phyloP scores from a whole-genome alignment of 352 stramenopile genomes.

The Lagenidium sp. region DNA sequence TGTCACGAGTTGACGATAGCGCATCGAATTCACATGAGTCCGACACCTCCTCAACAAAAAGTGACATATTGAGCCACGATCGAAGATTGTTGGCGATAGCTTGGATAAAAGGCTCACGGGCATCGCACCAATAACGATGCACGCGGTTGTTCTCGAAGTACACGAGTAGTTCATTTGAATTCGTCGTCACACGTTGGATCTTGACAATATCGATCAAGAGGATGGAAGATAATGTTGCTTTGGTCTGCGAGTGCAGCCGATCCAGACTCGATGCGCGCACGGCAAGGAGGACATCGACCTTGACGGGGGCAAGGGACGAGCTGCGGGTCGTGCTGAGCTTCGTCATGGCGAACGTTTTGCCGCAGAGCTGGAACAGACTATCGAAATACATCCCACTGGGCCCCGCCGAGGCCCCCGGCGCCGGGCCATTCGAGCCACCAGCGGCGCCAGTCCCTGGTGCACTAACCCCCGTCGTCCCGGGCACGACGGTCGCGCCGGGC shows the following conservation, averaged over 20 bases:
- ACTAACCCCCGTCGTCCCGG: no score
- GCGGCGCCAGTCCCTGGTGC: not conserved
- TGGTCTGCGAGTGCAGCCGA: constrained; percentile 52
- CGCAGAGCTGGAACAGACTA: constrained; percentile 78
- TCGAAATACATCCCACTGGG: constrained; percentile 82
- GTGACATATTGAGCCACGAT: constrained; percentile 72
- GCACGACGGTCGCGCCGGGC: constrained; percentile 1
- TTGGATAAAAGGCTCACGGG: constrained; percentile 81
- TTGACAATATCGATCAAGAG: constrained; percentile 85
- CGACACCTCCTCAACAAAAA: constrained; percentile 79
- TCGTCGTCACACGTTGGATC: constrained; percentile 77
- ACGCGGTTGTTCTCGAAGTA: constrained; percentile 86
- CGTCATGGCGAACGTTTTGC: constrained; percentile 78
- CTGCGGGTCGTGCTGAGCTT: constrained; percentile 80
- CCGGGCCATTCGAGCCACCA: not conserved
- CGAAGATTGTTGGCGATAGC: constrained; percentile 81
- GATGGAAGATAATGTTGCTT: constrained; percentile 69
- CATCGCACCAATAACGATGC: constrained; percentile 83
- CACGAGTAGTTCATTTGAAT: constrained; percentile 73
- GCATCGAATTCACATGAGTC: constrained; percentile 82
- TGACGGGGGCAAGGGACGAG: constrained; percentile 52
- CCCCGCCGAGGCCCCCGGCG: constrained; percentile 1
- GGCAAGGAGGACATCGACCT: constrained; percentile 60
- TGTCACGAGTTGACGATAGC: constrained; percentile 64
- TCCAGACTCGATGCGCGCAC: constrained; percentile 75